Conservation (phyloP, 2,329 filamentous ascomycete species). For the Penicillium polonicum region DNA sequence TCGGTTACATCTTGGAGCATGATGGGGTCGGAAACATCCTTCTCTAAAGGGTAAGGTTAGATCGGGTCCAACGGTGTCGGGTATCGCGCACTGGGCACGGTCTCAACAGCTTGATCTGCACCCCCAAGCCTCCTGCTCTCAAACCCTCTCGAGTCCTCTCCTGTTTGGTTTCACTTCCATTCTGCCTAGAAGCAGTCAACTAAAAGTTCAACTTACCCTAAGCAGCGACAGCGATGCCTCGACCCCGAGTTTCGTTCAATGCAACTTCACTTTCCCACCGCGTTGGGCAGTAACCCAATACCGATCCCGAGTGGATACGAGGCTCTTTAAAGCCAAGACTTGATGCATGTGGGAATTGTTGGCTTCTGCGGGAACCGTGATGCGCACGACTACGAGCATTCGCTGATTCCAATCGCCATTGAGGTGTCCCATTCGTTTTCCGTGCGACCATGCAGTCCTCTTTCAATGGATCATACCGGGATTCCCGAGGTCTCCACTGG, state of each 20-base stretch:
- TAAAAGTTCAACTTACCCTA: neutral
- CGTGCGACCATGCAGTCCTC: neutral
- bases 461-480: neutral
- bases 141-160: neutral
- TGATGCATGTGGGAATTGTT: neutral
- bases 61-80: conserved; percentile 3
- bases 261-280: neutral
- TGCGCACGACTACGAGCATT: neutral
- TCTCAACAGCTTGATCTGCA: conserved; percentile 4
- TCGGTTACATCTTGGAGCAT: neutral
- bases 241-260: neutral
- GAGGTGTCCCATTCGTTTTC: neutral
- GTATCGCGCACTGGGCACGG: conserved; percentile 2
- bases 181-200: neutral
- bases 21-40: neutral
- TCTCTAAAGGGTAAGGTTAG: conserved; percentile 2
- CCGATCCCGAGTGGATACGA: neutral
- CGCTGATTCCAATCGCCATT: neutral
- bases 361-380: neutral
- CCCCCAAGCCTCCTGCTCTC: neutral
- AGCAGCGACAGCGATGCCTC: neutral
- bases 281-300: neutral
- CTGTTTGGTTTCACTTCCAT: neutral
- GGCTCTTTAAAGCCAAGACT: neutral
- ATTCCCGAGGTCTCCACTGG: neutral